These are phyloP conservation scores for Stentor roeselii DNA, from an alignment of 73 alveolate genomes.

Conservation along the genomic window DNA sequence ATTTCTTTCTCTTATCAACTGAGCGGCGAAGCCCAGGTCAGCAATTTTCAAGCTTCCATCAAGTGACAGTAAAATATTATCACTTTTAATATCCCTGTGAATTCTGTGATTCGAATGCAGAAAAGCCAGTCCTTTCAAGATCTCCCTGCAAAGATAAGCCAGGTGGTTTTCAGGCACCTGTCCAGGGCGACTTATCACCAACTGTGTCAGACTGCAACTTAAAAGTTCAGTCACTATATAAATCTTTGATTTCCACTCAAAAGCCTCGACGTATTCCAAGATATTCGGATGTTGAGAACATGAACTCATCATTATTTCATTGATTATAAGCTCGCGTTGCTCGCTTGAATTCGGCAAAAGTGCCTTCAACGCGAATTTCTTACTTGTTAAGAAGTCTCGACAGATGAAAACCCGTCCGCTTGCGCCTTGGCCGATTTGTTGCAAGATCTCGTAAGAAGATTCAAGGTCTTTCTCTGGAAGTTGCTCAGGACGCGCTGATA, in stretches of 20 bases:
- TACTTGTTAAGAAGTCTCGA: not conserved
- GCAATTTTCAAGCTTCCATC: constrained; percentile 76
- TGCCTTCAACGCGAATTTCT: not conserved
- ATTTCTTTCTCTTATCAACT: constrained; percentile 28
- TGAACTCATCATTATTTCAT: not conserved
- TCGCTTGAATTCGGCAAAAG: not conserved
- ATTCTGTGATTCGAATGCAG: constrained; percentile 77
- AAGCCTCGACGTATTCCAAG: not conserved
- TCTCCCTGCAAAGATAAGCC: constrained; percentile 39
- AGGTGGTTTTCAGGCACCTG: constrained; percentile 33
- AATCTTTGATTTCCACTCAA: not conserved
- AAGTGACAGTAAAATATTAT: constrained; percentile 64
- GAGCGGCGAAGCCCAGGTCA: constrained; percentile 73
- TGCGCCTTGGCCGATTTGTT: not conserved
- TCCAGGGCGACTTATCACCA: not conserved
- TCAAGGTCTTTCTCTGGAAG: not conserved
- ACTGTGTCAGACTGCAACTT: not conserved
- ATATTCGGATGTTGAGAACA: not conserved
- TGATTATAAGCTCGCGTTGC: not conserved
- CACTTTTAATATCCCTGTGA: constrained; percentile 86
- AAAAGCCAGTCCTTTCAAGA: constrained; percentile 54
- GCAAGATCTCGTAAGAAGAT: not conserved
- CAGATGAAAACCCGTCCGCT: not conserved
- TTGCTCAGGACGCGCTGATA: not conserved
- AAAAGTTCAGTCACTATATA: not conserved